A percentile compares a stretch with the other conserved stretches of the same genome.
Evolutionary conservation across 2,329 filamentous ascomycete genomes (phyloP).

Genomic region (Colletotrichum sp.): DNA sequence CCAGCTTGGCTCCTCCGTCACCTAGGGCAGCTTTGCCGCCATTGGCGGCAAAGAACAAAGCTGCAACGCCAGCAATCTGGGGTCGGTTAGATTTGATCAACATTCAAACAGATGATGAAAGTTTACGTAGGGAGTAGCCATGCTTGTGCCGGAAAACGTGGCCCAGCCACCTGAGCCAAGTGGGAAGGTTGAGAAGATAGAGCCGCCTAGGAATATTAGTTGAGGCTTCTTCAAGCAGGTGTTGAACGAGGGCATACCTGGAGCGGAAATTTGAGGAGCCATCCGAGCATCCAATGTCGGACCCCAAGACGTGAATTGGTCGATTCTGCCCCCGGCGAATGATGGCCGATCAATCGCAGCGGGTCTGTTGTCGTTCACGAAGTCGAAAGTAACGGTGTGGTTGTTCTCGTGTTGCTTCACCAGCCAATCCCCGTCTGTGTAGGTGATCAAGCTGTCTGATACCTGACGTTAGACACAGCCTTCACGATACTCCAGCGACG

Average conservation of each 20-base stretch:
- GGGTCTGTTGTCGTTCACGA: background rate
- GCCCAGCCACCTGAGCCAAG: slow-evolving; percentile 14
- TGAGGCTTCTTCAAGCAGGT: background rate
- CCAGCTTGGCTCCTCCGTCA: slow-evolving; percentile 25
- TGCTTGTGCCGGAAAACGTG: slow-evolving; percentile 45
- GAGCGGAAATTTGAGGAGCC: slow-evolving; percentile 59
- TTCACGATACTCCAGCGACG: background rate
- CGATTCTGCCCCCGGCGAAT: slow-evolving; percentile 29
- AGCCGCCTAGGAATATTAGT: background rate
- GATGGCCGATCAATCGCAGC: background rate
- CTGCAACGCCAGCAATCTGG: slow-evolving; percentile 42
- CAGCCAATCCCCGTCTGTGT: background rate
- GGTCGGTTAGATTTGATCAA: background rate
- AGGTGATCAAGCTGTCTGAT: background rate
- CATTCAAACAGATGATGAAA: background rate
- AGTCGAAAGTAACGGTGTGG: background rate
- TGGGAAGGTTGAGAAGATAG: background rate
- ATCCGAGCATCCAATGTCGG: slow-evolving; percentile 63
- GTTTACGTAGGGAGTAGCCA: slow-evolving; percentile 46
- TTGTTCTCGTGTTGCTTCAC: background rate
- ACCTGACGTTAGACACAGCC: background rate
- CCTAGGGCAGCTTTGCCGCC: slow-evolving; percentile 18
- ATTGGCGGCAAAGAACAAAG: slow-evolving; percentile 35
- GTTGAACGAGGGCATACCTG: slow-evolving; percentile 37
- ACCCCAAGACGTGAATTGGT: slow-evolving; percentile 60